A percentile compares a stretch with the other conserved stretches of the same genome.
These are phyloP conservation scores for Drechslerella stenobrocha DNA, from an alignment of 2,329 filamentous ascomycete genomes.

Conservation along the genomic window DNA sequence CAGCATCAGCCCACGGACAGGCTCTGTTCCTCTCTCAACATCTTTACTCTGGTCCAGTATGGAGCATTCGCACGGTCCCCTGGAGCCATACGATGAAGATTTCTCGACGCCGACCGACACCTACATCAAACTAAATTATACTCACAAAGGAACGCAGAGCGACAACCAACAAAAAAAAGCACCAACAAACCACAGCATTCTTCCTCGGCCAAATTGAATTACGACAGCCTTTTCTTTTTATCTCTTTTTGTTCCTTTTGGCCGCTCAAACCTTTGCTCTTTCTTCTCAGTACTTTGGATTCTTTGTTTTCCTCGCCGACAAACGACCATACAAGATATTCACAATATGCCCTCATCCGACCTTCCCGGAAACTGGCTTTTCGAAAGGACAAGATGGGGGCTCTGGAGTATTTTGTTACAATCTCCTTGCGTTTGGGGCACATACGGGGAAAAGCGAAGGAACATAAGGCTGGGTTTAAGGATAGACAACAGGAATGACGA, in stretches of 20 bases:
- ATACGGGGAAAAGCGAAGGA: neutral
- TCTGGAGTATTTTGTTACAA: constrained; percentile 28
- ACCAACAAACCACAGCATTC: constrained; percentile 19
- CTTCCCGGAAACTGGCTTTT: constrained; percentile 44
- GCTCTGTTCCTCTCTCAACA: constrained; percentile 23
- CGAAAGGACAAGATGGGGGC: constrained; percentile 15
- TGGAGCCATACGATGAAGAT: constrained; percentile 23
- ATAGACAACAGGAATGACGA: too few species aligned
- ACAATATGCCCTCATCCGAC: constrained; percentile 4
- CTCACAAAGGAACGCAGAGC: constrained; percentile 41
- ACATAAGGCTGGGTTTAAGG: neutral
- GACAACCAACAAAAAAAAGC: constrained; percentile 37
- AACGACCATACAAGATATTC: constrained; percentile 30
- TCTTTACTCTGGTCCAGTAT: constrained; percentile 23
- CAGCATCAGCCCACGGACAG: constrained; percentile 42
- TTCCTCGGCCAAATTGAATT: constrained; percentile 8
- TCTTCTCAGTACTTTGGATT: neutral
- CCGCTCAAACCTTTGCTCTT: constrained; percentile 1
- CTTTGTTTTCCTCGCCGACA: constrained; percentile 23
- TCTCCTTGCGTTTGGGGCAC: constrained; percentile 27
- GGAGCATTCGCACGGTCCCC: constrained; percentile 14
- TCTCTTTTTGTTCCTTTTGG: constrained; percentile 14
- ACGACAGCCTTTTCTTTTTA: constrained; percentile 7
- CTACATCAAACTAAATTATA: constrained; percentile 21
- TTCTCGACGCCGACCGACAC: constrained; percentile 28